Conservation (phyloP, 2,329 filamentous ascomycete species). For the Monilinia laxa region DNA sequence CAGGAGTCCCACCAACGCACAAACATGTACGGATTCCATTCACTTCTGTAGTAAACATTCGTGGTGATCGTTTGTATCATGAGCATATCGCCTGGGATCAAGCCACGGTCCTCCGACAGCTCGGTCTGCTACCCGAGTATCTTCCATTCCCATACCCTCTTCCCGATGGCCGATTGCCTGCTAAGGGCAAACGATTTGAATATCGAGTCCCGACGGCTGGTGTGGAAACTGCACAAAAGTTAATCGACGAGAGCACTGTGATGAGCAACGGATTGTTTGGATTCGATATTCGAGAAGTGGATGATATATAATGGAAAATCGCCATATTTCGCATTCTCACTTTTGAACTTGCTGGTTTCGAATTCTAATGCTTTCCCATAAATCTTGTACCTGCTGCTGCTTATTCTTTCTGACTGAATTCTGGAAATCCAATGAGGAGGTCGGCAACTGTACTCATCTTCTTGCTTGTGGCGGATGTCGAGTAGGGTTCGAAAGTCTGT, state of each 20-base stretch:
- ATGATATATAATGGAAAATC: constrained; percentile 1
- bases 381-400: background rate
- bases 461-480: background rate
- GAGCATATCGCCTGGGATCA: constrained; percentile 74
- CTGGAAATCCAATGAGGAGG: background rate
- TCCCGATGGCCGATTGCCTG: constrained; percentile 36
- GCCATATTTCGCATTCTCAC: background rate
- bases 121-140: constrained; percentile 52
- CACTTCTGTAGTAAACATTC: constrained; percentile 63
- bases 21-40: constrained; percentile 59
- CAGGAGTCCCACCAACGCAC: constrained; percentile 58
- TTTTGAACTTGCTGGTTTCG: too few relatives aligned
- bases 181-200: constrained; percentile 46
- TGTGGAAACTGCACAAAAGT: constrained; percentile 51
- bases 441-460: background rate
- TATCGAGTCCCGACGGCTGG: constrained; percentile 62
- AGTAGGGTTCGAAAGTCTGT: too few relatives aligned
- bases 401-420: background rate
- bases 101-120: constrained; percentile 58
- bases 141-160: constrained; percentile 50
- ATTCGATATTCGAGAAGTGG: constrained; percentile 33
- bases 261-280: constrained; percentile 55
- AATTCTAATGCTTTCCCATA: too few relatives aligned
- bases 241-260: constrained; percentile 51
- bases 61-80: constrained; percentile 66